Evolutionary conservation across 306 rosid species (phyloP).

Genomic region (Nissolia schottii): DNA sequence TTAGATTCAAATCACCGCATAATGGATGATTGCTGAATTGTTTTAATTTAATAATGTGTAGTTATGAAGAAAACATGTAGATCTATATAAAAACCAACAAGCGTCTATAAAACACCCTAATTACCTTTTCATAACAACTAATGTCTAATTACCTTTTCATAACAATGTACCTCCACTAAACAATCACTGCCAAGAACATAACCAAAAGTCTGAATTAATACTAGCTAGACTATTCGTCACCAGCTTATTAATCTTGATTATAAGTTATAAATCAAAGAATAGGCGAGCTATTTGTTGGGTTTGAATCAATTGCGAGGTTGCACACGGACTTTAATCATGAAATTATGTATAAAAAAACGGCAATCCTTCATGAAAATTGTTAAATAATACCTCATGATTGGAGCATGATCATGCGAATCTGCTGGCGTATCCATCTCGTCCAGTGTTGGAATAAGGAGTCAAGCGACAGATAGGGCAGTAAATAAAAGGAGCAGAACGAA

Average conservation of each 20-base stretch:
- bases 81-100: no score
- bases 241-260: no score
- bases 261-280: no score
- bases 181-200: neutral
- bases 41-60: no score
- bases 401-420: neutral
- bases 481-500: constrained; percentile 19
- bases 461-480: neutral
- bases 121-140: neutral
- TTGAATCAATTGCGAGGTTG: neutral
- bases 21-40: no score
- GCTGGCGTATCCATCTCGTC: neutral
- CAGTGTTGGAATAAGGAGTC: neutral
- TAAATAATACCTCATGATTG: constrained; percentile 25
- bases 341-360: no score
- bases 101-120: no score
- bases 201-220: neutral
- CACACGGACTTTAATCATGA: neutral
- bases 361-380: neutral
- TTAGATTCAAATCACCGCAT: no score
- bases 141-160: no score
- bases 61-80: no score
- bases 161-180: neutral
- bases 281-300: neutral
- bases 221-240: no score